Evolutionary conservation across 768 basidiomycete species (phyloP), one percentile per base, ranked within the genome.

Genomic region (Pleurotus eryngii): DNA sequence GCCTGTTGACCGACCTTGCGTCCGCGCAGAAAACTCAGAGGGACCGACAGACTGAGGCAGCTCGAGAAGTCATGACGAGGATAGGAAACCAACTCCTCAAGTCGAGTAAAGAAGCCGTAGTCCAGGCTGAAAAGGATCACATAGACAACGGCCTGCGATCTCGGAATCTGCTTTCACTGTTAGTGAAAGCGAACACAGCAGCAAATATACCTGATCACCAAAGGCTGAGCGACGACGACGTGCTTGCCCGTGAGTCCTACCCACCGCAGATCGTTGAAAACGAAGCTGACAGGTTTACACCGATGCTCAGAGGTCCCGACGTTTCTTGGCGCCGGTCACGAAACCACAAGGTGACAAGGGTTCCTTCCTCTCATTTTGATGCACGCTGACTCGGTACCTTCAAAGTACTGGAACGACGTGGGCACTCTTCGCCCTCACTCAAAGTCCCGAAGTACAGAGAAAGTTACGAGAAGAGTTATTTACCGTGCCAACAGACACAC

Each of bases 181-280:
- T 89, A 3, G 72, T 89, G 43, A 76, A 76, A 57, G 86, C 87
- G 3, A 90, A 89, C 64, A 79, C 85, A 71, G 79, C 83, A 0
- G 79, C 77, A 1, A 84, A 89, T 63, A 61, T 85, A 3, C 78
- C 81, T 0, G 78, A 79, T 5, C 71, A 62, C 46, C 84, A 86
- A 64, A 72, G 72, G 38, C 70, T 90, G 70, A 77, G 77, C 0
- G 87, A 90, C 56, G 76, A 76, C 26, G 87, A 89, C 58, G 83
- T 90, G 14, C 58, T 86, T 2, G 70, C 76, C 56, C 78, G 78
- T 86, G 61, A 57, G 82, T 63, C 48, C 5, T 56, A 22, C 17
- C 51, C 27, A 18, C 38, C 46, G 12, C 46, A 2, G 15, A 20
- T 46, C 45, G 11, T 47, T 18, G 30, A 11, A 27, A 11, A 11